phyloP scores from a whole-genome alignment of 768 basidiomycete genomes.

The Infundibulicybe gibba region DNA sequence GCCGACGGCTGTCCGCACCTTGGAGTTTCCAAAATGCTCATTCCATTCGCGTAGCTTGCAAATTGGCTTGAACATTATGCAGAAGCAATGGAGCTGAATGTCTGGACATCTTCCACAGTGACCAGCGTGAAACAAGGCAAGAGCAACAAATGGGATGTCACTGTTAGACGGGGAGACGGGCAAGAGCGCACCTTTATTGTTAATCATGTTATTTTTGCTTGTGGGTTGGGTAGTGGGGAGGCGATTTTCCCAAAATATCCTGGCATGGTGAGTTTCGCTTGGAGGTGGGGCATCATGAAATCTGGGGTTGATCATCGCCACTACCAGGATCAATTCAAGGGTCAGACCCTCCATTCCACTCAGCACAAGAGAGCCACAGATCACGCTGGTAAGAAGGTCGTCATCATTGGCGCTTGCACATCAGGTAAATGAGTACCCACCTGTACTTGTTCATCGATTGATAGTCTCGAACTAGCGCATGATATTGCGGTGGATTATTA shows the following conservation, averaged over 20 bases:
- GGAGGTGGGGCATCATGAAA: neutral
- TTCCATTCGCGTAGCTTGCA: slow-evolving; percentile 37
- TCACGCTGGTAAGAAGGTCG: slow-evolving; percentile 65
- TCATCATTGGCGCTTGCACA: slow-evolving; percentile 66
- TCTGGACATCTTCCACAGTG: slow-evolving; percentile 53
- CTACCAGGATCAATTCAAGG: slow-evolving; percentile 54
- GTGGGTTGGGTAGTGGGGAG: slow-evolving; percentile 47
- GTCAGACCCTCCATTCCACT: slow-evolving; percentile 57
- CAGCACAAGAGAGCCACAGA: slow-evolving; percentile 52
- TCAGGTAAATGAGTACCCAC: slow-evolving; percentile 29
- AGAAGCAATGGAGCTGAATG: slow-evolving; percentile 54
- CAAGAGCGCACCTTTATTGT: slow-evolving; percentile 35
- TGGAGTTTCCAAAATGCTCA: neutral
- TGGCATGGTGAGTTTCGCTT: slow-evolving; percentile 32
- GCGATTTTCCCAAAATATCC: slow-evolving; percentile 43
- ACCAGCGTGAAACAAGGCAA: slow-evolving; percentile 28
- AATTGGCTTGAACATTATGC: slow-evolving; percentile 69
- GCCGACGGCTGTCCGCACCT: neutral
- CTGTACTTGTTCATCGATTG: too few species aligned
- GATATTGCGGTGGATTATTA: slow-evolving; percentile 41
- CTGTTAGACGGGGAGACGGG: slow-evolving; percentile 30
- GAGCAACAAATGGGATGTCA: slow-evolving; percentile 37
- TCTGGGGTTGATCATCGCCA: neutral
- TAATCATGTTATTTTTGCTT: slow-evolving; percentile 48
- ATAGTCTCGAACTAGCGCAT: slow-evolving; percentile 24